Evolutionary conservation across 1,139 yeast species (phyloP).

Genomic region (Groenewaldozyma sp.): DNA sequence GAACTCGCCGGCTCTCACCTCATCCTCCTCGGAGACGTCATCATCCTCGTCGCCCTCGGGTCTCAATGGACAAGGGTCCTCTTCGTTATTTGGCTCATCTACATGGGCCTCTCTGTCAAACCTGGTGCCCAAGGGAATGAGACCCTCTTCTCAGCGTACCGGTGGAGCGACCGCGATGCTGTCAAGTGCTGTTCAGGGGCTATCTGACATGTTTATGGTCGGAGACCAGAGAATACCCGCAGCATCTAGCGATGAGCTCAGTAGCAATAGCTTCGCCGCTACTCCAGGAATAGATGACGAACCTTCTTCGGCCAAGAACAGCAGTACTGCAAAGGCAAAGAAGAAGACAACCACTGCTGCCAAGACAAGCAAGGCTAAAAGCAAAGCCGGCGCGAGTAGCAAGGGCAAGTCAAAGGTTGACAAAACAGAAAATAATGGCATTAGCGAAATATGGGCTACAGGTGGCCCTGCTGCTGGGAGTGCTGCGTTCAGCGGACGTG

Average conservation of each 20-base stretch:
- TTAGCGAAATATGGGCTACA: not conserved
- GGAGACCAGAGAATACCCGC: no score
- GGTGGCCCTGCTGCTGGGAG: not conserved
- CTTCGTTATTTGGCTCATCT: slow-evolving; percentile 3
- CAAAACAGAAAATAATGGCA: no score
- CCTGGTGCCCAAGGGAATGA: not conserved
- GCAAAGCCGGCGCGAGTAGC: no score
- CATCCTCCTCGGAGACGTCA: slow-evolving; percentile 2
- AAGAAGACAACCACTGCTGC: no score
- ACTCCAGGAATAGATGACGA: slow-evolving; percentile 1
- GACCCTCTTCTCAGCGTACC: not conserved
- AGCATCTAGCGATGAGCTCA: not conserved
- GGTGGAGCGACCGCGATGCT: slow-evolving; percentile 5
- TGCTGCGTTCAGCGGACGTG: not conserved
- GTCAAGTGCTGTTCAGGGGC: not conserved
- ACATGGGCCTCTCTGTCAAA: no score
- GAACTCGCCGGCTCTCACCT: not conserved
- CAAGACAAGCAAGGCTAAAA: no score
- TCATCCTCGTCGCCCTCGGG: not conserved
- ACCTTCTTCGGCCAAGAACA: not conserved
- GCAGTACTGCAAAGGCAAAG: not conserved
- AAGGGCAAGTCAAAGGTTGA: no score
- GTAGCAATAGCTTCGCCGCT: not conserved
- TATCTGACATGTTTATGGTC: slow-evolving; percentile 1
- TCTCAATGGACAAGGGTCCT: not conserved